Evolutionary conservation across 441 rosid species (phyloP).

Genomic region (Adansonia gregorii): DNA sequence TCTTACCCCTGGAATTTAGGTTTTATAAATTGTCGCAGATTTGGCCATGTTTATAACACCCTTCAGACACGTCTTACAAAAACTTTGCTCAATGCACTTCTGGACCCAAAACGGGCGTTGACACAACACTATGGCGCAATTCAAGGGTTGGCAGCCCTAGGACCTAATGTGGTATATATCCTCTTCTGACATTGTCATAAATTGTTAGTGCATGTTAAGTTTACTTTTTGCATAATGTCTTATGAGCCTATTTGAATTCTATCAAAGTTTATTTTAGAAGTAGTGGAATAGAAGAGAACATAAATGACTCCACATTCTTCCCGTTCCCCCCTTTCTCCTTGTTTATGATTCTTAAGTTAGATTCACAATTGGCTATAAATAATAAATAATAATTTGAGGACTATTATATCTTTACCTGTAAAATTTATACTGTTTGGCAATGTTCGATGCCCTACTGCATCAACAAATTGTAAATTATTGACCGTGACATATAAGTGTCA

Average conservation of each 20-base stretch:
- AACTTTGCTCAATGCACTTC: slow-evolving; percentile 79
- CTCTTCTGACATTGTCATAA: slow-evolving; percentile 24
- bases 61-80: slow-evolving; percentile 91
- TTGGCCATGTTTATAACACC: slow-evolving; percentile 72
- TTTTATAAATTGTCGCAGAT: slow-evolving; percentile 50
- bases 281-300: background rate
- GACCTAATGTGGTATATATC: slow-evolving; percentile 84
- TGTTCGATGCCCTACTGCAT: no score
- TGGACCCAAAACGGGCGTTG: slow-evolving; percentile 83
- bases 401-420: background rate
- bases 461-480: background rate
- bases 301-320: background rate
- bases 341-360: background rate
- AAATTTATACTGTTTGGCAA: no score
- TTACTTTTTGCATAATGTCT: background rate
- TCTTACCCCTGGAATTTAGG: slow-evolving; percentile 31
- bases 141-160: slow-evolving; percentile 89
- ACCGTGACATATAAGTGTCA: background rate
- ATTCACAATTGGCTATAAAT: background rate
- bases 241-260: slow-evolving; percentile 1
- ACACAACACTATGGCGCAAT: slow-evolving; percentile 95
- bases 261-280: background rate
- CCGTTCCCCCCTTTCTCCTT: background rate
- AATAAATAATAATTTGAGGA: background rate
- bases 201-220: background rate